Evolutionary conservation across 768 basidiomycete genomes (phyloP).

Genomic region (Suillus alpinus): DNA sequence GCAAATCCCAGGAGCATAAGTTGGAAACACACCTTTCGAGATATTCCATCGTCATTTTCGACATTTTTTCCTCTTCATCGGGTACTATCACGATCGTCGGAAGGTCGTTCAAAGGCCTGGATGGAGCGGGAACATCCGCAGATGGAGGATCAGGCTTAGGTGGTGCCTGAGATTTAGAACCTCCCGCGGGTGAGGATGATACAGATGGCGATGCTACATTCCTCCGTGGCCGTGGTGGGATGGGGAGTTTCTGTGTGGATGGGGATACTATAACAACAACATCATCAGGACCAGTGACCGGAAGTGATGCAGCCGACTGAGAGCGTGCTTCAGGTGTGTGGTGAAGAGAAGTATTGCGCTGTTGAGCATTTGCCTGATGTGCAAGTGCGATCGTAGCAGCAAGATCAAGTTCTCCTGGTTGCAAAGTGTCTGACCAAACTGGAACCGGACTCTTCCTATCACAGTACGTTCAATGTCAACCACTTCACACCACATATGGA

Average conservation of each 20-base stretch:
- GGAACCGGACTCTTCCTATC: constrained; percentile 28
- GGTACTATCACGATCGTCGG: not conserved
- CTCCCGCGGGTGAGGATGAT: not conserved
- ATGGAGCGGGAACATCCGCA: not conserved
- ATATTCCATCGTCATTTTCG: constrained; percentile 29
- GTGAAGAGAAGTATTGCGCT: not conserved
- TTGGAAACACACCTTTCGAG: constrained; percentile 24
- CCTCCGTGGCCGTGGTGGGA: constrained; percentile 20
- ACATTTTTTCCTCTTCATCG: constrained; percentile 21
- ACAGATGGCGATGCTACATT: constrained; percentile 4
- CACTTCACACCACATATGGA: not conserved
- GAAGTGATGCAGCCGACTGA: not conserved
- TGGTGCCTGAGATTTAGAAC: not conserved
- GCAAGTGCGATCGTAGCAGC: constrained; percentile 24
- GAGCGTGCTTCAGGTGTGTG: not conserved
- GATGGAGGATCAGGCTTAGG: not conserved
- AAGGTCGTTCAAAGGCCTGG: not conserved
- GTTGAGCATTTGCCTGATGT: constrained; percentile 25
- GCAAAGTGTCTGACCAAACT: constrained; percentile 31
- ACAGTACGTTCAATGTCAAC: constrained; percentile 1
- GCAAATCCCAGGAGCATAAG: not conserved
- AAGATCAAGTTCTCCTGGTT: constrained; percentile 24
- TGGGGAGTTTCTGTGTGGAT: constrained; percentile 14
- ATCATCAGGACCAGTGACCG: not conserved
- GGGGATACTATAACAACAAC: not conserved